Base-by-base conservation (phyloP, 768 basidiomycete genomes). In the Podaxis sp. region DNA sequence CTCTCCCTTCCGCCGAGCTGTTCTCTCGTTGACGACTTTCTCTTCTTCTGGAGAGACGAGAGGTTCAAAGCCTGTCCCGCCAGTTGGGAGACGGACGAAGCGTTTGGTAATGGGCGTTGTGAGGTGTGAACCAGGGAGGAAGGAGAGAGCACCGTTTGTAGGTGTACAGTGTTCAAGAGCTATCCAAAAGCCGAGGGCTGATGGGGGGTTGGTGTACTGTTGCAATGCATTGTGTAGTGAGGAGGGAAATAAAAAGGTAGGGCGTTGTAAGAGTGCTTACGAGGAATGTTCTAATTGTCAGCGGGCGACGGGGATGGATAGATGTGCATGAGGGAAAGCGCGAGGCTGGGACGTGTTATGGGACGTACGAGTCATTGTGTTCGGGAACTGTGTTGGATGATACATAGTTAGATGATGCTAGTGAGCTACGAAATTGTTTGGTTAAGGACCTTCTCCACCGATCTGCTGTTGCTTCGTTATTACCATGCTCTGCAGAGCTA, bases 171-270 rank as follows among this genome's bases (percentile, higher is more conserved):
- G 80, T 71, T 98, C 96, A 38, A 99, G 77, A 0, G 96, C 92
- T 61, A 98, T 91, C 97, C 97, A 99, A 70, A 95, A 93, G 1
- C 97, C 97, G 21, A 98, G 82, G 0, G 97, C 97, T 7, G 86
- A 87, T 0, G 91, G 91, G 10, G 97, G 97, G 42, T 90, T 79
- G 7, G 95, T 97, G 74, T 96, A 98, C 86, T 98, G 70, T 46
- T 40, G 14, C 9, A 35, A 35, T 35, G 52, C 55, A 36, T n/a
- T 48, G 25, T 4, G 40, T 61, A 40, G 65, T 61, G 18, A 35
- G 50, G 18, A 37, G 63, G 36, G 55, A 27, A 7, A 13, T 35
- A 21, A 9, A 25, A 18, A 42, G 27, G 50, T 42, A 55, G 13
- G 21, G 42, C 32, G 44, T 37, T 35, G 27, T 23, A 35, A 18